These are phyloP conservation scores for Oryza glumipatula DNA, from an alignment of 176 grass and related monocot genomes.

Conservation along the genomic window DNA sequence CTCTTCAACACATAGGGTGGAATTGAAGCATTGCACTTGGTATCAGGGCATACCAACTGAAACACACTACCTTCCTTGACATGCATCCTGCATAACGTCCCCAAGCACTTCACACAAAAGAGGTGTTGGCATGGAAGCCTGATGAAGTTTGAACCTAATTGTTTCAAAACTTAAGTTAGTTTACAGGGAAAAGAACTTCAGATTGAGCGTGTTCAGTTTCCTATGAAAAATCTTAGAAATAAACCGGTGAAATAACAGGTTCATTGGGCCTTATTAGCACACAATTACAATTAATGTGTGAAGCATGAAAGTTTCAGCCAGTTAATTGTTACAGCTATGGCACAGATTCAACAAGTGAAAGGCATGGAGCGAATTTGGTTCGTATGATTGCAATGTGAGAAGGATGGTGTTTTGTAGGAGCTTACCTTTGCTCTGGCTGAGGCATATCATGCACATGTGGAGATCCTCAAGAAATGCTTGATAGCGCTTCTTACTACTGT, in stretches of 20 bases:
- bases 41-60: conserved; percentile 57
- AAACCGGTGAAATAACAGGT: not conserved
- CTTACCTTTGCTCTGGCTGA: conserved; percentile 45
- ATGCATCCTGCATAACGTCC: conserved; percentile 51
- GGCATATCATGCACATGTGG: conserved; percentile 54
- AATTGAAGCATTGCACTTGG: conserved; percentile 48
- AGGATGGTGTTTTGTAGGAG: not conserved
- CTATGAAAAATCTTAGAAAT: not conserved
- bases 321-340: not conserved
- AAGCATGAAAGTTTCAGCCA: not conserved
- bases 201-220: not conserved
- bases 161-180: conserved; percentile 24
- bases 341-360: not conserved
- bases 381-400: too few species aligned
- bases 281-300: not conserved
- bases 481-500: conserved; percentile 33
- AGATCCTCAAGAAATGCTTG: conserved; percentile 57
- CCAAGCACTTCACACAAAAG: conserved; percentile 41
- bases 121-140: conserved; percentile 38
- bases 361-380: not conserved
- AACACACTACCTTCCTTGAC: conserved; percentile 52
- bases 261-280: not conserved
- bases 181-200: not conserved
- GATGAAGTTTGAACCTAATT: conserved; percentile 50
- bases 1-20: conserved; percentile 52